Conservation (phyloP, 2,329 filamentous ascomycete species). For the Monilinia laxa region DNA sequence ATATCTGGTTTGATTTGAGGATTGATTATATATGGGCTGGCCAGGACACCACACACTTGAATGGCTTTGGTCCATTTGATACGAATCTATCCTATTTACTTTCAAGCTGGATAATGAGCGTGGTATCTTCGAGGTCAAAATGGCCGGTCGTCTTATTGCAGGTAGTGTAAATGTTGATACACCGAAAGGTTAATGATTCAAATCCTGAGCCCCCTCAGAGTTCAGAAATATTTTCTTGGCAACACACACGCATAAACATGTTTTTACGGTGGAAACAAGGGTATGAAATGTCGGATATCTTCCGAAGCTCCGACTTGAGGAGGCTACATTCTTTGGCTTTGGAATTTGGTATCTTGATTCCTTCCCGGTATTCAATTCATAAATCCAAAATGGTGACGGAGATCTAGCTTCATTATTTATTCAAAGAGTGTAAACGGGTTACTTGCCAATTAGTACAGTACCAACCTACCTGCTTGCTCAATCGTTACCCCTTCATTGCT, state of each 20-base stretch:
- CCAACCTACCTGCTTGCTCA: background rate
- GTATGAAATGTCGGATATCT: background rate
- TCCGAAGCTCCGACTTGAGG: background rate
- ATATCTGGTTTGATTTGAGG: background rate
- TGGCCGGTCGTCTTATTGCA: background rate
- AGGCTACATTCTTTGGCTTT: background rate
- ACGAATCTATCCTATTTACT: background rate
- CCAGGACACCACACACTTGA: background rate
- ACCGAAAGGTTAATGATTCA: background rate
- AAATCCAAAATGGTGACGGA: background rate
- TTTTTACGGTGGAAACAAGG: background rate
- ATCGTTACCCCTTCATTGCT: background rate
- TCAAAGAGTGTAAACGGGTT: too few relatives aligned
- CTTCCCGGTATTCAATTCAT: background rate
- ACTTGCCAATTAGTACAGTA: too few relatives aligned
- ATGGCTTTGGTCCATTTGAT: background rate
- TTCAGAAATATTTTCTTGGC: background rate
- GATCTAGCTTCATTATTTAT: background rate
- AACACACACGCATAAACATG: background rate
- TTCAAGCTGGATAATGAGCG: background rate
- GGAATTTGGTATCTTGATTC: background rate
- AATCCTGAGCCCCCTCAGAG: background rate
- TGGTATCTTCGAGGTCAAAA: background rate
- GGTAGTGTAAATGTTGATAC: background rate
- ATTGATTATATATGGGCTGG: background rate